A percentile compares a stretch with the other conserved stretches of the same genome.
Conservation (phyloP, 225 moss, liverwort and hornwort species). For the Polytrichum formosum region DNA sequence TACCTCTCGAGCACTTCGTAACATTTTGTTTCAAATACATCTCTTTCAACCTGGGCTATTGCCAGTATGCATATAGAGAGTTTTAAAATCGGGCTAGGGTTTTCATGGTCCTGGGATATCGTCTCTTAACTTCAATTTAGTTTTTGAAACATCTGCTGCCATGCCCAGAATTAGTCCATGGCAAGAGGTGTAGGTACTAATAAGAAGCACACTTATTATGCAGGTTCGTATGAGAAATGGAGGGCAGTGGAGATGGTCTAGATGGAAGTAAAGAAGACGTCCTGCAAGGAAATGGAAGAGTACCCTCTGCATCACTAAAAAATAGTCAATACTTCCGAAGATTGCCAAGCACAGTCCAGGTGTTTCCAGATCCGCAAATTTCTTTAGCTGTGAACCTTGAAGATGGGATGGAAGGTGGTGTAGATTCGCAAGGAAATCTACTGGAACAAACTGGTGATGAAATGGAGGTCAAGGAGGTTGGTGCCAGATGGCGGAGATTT, state of each 20-base stretch:
- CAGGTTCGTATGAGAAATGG: neutral
- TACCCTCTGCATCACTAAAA: slow-evolving; percentile 11
- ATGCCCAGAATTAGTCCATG: too few species aligned
- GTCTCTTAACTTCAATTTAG: too few species aligned
- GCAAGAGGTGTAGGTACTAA: too few species aligned
- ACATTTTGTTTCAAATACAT: too few species aligned
- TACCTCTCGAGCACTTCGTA: too few species aligned
- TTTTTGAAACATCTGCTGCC: too few species aligned
- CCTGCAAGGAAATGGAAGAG: slow-evolving; percentile 29
- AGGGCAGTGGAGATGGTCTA: slow-evolving; percentile 25
- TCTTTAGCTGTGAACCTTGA: slow-evolving; percentile 11
- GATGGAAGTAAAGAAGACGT: slow-evolving; percentile 21
- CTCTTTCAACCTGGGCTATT: too few species aligned
- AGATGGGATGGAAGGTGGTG: slow-evolving; percentile 15
- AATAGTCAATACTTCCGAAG: slow-evolving; percentile 17
- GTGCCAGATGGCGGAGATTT: slow-evolving; percentile 14
- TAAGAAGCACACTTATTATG: neutral
- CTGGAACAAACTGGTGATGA: slow-evolving; percentile 11
- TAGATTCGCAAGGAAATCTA: slow-evolving; percentile 2
- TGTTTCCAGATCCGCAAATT: slow-evolving; percentile 8
- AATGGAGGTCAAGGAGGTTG: slow-evolving; percentile 17
- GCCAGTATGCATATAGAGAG: too few species aligned
- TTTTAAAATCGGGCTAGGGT: too few species aligned
- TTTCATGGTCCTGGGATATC: too few species aligned
- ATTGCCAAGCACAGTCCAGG: slow-evolving; percentile 13